These are phyloP conservation scores for Mycena belliarum DNA, from an alignment of 768 basidiomycete species.

Conservation along the genomic window DNA sequence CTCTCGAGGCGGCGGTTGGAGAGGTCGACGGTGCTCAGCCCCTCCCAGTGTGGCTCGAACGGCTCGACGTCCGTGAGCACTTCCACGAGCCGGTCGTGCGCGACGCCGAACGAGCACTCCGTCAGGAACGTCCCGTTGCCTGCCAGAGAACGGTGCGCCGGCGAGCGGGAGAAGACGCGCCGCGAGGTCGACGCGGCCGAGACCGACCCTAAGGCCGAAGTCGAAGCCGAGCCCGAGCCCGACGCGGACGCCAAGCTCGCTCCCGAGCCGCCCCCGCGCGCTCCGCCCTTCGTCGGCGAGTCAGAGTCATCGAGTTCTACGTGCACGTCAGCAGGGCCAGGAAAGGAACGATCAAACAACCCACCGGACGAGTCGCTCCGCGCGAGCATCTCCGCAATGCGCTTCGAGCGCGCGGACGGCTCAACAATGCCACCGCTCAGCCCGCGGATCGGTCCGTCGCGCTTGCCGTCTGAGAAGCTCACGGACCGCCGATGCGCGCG, in stretches of 20 bases:
- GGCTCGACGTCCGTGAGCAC: slow-evolving; percentile 94
- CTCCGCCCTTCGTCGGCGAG: slow-evolving; percentile 11
- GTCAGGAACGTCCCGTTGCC: slow-evolving; percentile 70
- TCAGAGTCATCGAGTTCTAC: slow-evolving; percentile 17
- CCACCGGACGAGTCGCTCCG: slow-evolving; percentile 54
- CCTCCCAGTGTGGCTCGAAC: slow-evolving; percentile 94
- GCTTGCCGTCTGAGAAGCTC: slow-evolving; percentile 94
- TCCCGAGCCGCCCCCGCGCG: slow-evolving; percentile 11
- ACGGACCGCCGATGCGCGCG: slow-evolving; percentile 77
- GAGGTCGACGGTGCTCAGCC: slow-evolving; percentile 72
- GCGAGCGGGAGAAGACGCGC: slow-evolving; percentile 47
- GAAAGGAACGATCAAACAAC: neutral
- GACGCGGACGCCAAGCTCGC: slow-evolving; percentile 3
- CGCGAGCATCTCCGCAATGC: slow-evolving; percentile 80
- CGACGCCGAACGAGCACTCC: slow-evolving; percentile 93
- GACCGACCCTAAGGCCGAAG: neutral
- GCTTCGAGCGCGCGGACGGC: slow-evolving; percentile 71
- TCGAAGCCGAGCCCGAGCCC: slow-evolving; percentile 22
- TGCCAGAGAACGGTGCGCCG: slow-evolving; percentile 35
- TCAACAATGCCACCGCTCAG: slow-evolving; percentile 40
- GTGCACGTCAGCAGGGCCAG: slow-evolving; percentile 6
- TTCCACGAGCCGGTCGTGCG: slow-evolving; percentile 89
- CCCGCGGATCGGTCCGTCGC: slow-evolving; percentile 84
- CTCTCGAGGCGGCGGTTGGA: slow-evolving; percentile 74
- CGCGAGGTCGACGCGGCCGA: slow-evolving; percentile 39